A percentile compares a stretch with the other conserved stretches of the same genome.
These are phyloP conservation scores for Haplographium delicatum DNA, from an alignment of 495 filamentous ascomycete species.

Conservation along the genomic window DNA sequence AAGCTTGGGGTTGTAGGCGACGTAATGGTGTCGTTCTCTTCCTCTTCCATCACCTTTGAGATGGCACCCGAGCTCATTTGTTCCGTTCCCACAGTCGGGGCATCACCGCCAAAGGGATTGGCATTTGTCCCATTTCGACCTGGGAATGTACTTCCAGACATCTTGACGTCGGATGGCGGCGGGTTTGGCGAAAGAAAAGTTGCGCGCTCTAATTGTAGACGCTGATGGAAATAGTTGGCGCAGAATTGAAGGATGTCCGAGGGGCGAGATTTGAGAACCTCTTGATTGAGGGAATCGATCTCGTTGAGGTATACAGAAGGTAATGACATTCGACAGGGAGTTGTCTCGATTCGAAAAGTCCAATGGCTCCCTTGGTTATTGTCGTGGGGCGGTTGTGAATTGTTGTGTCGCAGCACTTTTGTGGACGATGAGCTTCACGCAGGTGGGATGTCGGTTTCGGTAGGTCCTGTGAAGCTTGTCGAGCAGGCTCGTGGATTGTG, in stretches of 20 bases:
- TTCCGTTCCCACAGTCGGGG: conserved; percentile 14
- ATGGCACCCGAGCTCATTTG: conserved; percentile 35
- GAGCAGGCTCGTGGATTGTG: too few relatives aligned
- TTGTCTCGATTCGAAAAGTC: too few relatives aligned
- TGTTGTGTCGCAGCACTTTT: too few relatives aligned
- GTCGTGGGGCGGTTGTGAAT: too few relatives aligned
- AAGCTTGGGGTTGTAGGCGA: conserved; percentile 52
- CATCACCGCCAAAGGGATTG: conserved; percentile 44
- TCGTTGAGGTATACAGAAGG: conserved; percentile 53
- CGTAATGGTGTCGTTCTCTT: conserved; percentile 50
- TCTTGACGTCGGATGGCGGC: conserved; percentile 23
- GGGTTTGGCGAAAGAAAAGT: conserved; percentile 36
- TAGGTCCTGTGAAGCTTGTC: too few relatives aligned
- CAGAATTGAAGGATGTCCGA: conserved; percentile 62
- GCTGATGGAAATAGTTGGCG: conserved; percentile 57
- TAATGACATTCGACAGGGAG: conserved; percentile 40
- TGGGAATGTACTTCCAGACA: conserved; percentile 49
- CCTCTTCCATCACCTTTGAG: conserved; percentile 52
- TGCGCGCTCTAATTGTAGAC: conserved; percentile 54
- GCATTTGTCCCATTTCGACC: conserved; percentile 48
- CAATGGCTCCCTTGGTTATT: too few relatives aligned
- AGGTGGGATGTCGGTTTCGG: too few relatives aligned
- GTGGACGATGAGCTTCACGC: too few relatives aligned
- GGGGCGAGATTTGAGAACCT: conserved; percentile 46
- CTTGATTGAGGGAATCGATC: conserved; percentile 52